Base-by-base conservation (phyloP, 2,329 filamentous ascomycete species). In the Amauroascus niger region DNA sequence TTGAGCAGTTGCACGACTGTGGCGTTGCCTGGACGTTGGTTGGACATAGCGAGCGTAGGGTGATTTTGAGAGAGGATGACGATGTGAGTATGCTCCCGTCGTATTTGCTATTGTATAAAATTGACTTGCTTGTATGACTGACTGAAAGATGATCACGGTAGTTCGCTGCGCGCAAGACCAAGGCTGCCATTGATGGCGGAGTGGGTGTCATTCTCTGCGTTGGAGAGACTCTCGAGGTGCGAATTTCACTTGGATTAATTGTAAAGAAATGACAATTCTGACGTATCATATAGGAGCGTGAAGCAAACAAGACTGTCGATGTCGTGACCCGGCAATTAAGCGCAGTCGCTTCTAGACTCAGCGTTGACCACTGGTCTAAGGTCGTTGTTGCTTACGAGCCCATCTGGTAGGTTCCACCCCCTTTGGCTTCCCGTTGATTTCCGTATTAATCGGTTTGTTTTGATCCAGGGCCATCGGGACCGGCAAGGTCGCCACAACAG, bases 371-470 rank as follows among this genome's bases (percentile, higher is more conserved):
- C 76, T 98, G 93, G 93, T 81, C 78, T 67, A 93, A 93, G 78
- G 81, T 98, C 61, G 93, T 98, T 70, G 81, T 98, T 66, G 93
- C 93, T 67, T 98, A 98, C 75, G 93, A 98, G 81, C 93, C 93
- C 67, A 94, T 98, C 79, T 98, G 93, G 91, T 89, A 82, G 49
- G 20, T 22, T 18, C 43, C 45, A 18, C 35, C 53, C 47, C 14
- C 50, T 52, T 28, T 9, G 18, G 3, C 32, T 16, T 6, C 13
- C 30, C 16, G 37, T 16, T 49, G 6, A 7, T 11, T 14, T 35
- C 8, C 5, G 4, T n/a, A 6, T 41, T 56, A 47, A 57, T 45
- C 24, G 37, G 30, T 28, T 33, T 32, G 11, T 53, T 56, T 37
- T 18, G 11, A 22, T 49, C 46, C 59, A 79, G 76, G 78, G 82